Percentiles rank a stretch among this genome's conserved stretches.
Conservation (phyloP, 2,329 filamentous ascomycete genomes). For the Dothistroma septosporum region DNA sequence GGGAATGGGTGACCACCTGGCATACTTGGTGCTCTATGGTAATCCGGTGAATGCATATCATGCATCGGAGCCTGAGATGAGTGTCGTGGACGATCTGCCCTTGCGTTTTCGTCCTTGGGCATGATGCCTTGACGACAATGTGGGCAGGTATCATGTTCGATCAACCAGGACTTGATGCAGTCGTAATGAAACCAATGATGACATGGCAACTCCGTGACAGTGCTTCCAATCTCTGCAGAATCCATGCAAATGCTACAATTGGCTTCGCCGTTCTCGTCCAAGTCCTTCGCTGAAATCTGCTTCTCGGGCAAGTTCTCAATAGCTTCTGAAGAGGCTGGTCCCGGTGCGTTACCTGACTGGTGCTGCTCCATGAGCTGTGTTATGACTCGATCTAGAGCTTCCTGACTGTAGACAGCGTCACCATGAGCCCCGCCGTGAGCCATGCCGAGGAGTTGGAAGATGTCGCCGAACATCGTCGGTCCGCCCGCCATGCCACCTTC, state of each 20-base stretch:
- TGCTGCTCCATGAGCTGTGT: constrained; percentile 84
- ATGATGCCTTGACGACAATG: constrained; percentile 63
- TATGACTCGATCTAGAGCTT: constrained; percentile 84
- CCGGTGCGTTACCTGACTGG: constrained; percentile 69
- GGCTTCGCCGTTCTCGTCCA: constrained; percentile 64
- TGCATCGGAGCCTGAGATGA: constrained; percentile 30
- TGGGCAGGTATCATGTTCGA: constrained; percentile 89
- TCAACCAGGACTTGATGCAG: constrained; percentile 79
- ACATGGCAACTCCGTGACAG: constrained; percentile 76
- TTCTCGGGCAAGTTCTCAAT: constrained; percentile 67
- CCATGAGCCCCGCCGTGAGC: constrained; percentile 51
- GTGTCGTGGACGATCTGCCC: constrained; percentile 22
- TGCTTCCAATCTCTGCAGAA: constrained; percentile 65
- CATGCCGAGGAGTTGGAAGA: constrained; percentile 26
- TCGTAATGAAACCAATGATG: constrained; percentile 88
- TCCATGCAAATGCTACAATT: constrained; percentile 98
- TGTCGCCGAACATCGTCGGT: constrained; percentile 14
- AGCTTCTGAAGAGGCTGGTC: constrained; percentile 71
- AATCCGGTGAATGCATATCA: constrained; percentile 28
- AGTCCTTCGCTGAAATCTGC: constrained; percentile 63
- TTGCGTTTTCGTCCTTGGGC: constrained; percentile 26
- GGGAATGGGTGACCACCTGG: constrained; percentile 23
- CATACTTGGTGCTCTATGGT: constrained; percentile 17
- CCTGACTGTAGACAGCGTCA: constrained; percentile 85
- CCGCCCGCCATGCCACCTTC: constrained; percentile 6